A percentile compares a stretch with the other conserved stretches of the same genome.
Conservation (phyloP, 2,329 filamentous ascomycete species). For the Fusarium euwallaceae region DNA sequence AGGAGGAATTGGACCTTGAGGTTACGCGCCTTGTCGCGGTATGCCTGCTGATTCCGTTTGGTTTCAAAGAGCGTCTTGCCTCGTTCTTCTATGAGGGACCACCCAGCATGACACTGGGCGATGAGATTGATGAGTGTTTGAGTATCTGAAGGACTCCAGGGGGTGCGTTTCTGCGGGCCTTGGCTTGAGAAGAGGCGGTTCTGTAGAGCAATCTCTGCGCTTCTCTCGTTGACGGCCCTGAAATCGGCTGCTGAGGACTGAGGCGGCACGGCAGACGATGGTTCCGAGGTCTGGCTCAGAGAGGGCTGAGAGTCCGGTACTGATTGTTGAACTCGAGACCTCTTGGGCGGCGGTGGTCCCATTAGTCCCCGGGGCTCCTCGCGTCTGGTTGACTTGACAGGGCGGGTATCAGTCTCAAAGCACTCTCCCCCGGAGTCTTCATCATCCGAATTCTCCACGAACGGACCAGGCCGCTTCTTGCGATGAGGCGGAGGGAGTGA, state of each 20-base stretch:
- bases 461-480: slow-evolving; percentile 6
- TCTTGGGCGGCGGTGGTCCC: slow-evolving; percentile 29
- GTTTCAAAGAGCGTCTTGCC: slow-evolving; percentile 55
- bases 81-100: slow-evolving; percentile 52
- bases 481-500: background rate
- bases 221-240: slow-evolving; percentile 47
- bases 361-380: slow-evolving; percentile 33
- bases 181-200: slow-evolving; percentile 41
- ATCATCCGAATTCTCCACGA: slow-evolving; percentile 28
- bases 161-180: slow-evolving; percentile 44
- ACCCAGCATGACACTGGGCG: slow-evolving; percentile 44
- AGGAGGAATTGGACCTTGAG: slow-evolving; percentile 66
- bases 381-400: slow-evolving; percentile 39
- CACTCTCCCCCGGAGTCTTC: slow-evolving; percentile 24
- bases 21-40: slow-evolving; percentile 70
- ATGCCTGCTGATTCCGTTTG: slow-evolving; percentile 65
- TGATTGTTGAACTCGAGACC: slow-evolving; percentile 16
- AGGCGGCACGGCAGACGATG: background rate
- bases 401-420: slow-evolving; percentile 49
- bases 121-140: slow-evolving; percentile 59
- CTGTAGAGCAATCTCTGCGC: slow-evolving; percentile 33
- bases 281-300: slow-evolving; percentile 8
- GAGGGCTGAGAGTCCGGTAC: slow-evolving; percentile 6
- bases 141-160: slow-evolving; percentile 60
- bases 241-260: slow-evolving; percentile 22